Base-by-base conservation (phyloP, 441 rosid species). In the Arabidopsis lyrata region DNA sequence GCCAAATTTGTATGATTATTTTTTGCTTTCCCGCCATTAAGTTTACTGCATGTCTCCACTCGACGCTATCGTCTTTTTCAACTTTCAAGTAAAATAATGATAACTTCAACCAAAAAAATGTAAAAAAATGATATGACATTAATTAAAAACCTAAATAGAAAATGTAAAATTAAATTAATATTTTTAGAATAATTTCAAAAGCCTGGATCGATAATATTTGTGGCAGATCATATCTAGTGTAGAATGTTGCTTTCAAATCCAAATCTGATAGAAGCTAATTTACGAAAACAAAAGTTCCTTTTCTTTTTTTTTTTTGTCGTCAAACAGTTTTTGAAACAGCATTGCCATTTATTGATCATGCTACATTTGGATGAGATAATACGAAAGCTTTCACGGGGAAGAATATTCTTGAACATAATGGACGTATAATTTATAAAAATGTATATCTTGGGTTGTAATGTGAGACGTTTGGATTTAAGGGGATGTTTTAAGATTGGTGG, bases 21-120 rank as follows among this genome's bases (percentile, higher is more conserved):
- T 16, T 66, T 53, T 66, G 61, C 61, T 53, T 66, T 53, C 35
- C 71, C 35, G 61, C 61, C 60, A 29, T 66, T 8, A 56, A 45
- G 61, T 56, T 56, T 56, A 8, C 27, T 9, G 31, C 24, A 22
- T 22, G 52, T 48, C 53, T 48, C 53, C 12, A 48, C 10, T 48
- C 53, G 53, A 48, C 5, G 5, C 24, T 9, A 0, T 32, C 3
- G 8, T 56, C 9, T 56, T 14, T 57, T 57, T 8, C n/a, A 57
- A 34, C n/a, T 57, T 55, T 10, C 22, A 15, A 32, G 6, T 56
- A 32, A 34, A 34, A 56, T 5, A 15, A 54, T 27, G 8, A 14
- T n/a, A 45, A 45, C 8, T 14, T 39, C 3, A 39, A 39, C 1
- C 1, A 13, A 41, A 41, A 12, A 3, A 39, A 39, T 11, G 7